These are phyloP conservation scores for Planoprotostelium fungivorum DNA, from an alignment of 78 protist genomes.

Conservation along the genomic window DNA sequence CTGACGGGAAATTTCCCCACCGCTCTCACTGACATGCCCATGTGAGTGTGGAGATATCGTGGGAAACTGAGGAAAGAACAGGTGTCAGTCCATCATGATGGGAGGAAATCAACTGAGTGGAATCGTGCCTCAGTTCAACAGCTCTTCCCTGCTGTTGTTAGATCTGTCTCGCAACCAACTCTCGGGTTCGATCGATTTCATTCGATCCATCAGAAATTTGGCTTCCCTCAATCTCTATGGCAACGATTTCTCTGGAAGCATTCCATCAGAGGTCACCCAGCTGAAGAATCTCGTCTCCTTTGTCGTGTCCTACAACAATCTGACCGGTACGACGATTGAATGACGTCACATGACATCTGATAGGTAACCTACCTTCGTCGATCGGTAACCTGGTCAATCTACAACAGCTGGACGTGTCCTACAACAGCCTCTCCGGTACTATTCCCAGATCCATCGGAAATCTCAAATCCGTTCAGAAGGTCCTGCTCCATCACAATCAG, in stretches of 20 bases:
- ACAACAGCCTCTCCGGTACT: neutral
- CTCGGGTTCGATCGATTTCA: neutral
- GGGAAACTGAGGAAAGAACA: no score
- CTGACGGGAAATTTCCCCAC: neutral
- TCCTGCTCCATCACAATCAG: neutral
- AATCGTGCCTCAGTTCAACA: no score
- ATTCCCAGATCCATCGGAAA: neutral
- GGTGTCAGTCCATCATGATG: no score
- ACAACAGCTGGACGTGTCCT: neutral
- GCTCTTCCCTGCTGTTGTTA: neutral
- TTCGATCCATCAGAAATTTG: neutral
- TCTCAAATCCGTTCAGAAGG: neutral
- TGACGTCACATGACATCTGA: neutral
- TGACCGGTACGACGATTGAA: neutral
- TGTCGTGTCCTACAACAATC: neutral
- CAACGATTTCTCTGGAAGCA: neutral
- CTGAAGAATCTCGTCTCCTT: neutral
- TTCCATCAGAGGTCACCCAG: neutral
- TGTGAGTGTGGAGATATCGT: no score
- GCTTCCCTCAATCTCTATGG: neutral
- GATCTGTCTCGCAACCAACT: neutral
- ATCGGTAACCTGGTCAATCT: neutral
- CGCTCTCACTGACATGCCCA: neutral
- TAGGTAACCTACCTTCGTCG: neutral
- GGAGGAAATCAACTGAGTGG: no score